Evolutionary conservation across 1,139 yeast genomes (phyloP), one percentile per base, ranked within the genome.

Genomic region (Suhomyces chickasaworum): DNA sequence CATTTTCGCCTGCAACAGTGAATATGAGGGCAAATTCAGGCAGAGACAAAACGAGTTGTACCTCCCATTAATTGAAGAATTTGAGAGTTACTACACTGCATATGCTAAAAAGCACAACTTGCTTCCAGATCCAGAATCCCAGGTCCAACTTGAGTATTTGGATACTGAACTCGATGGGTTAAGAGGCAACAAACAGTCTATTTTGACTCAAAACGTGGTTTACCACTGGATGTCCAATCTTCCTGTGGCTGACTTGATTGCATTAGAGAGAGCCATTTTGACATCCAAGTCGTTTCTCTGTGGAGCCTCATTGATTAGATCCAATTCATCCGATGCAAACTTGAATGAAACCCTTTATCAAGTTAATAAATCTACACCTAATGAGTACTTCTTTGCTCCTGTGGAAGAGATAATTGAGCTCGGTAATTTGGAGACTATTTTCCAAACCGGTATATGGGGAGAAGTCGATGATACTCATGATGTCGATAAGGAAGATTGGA

Each of bases 401-500:
- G 68, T 89, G 15, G 91, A 86, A 45, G 89, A 89, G 51, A 77
- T 91, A 29, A 84, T 93, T 1, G 82, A 81, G 59, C 78, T 88
- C 51, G 93, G 91, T 9, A 84, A 86, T 47, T 73, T 93, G 58
- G 99, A 93, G 63, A 85, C 86, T 6, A 83, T 85, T 41, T 81
- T 80, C 65, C 99, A 93, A 66, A 88, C 96, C 22, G 83, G 81
- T 34, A 79, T 84, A 59, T 93, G 99, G 99, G 99, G 99, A 34
- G 97, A 93, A 65, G 98, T 93, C 20, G 99, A 93, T 69, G 99
- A 93, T 60, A 90, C 98, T 4, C 99, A 93, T 62, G 99, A 93
- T 64, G 98, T 93, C 15, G 96, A 89, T 59, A 86, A 86, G 64
- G 96, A 84, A 39, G 97, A 93, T 55, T 78, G 95, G 64, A 75